Percentiles rank a stretch among this genome's conserved stretches.
phyloP scores from a whole-genome alignment of 768 basidiomycete genomes.

The Auricularia sp. region DNA sequence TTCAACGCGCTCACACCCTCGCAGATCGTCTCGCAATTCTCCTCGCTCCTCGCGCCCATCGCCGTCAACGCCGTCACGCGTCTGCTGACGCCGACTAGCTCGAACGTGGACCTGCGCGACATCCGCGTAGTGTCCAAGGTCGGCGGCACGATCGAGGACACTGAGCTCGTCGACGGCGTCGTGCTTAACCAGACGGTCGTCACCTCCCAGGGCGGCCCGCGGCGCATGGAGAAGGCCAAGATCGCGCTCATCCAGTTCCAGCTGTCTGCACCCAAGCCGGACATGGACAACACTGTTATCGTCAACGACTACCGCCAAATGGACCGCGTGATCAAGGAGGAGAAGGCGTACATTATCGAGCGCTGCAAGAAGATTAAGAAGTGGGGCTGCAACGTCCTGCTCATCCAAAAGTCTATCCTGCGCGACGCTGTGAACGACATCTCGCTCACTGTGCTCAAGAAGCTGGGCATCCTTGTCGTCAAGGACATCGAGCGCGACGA shows the following conservation, averaged over 20 bases:
- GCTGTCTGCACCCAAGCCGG: constrained; percentile 93
- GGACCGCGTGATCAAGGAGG: constrained; percentile 99
- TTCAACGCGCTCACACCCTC: background rate
- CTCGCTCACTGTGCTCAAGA: constrained; percentile 93
- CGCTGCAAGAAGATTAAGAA: constrained; percentile 99
- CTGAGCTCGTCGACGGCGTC: constrained; percentile 90
- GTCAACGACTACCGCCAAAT: constrained; percentile 99
- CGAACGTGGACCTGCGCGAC: constrained; percentile 93
- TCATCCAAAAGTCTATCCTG: constrained; percentile 98
- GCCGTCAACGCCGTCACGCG: constrained; percentile 95
- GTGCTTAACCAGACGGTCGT: constrained; percentile 97
- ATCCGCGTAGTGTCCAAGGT: constrained; percentile 97
- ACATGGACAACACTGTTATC: constrained; percentile 99
- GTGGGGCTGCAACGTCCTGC: constrained; percentile 96
- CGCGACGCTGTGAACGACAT: constrained; percentile 99
- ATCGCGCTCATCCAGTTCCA: constrained; percentile 99
- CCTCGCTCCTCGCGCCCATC: constrained; percentile 94
- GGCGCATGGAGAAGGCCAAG: constrained; percentile 95
- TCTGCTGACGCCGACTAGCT: constrained; percentile 77
- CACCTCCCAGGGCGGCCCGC: constrained; percentile 81
- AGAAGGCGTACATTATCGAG: constrained; percentile 93
- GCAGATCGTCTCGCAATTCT: constrained; percentile 98
- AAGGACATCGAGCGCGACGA: constrained; percentile 99
- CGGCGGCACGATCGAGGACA: constrained; percentile 98
- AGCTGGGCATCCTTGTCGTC: constrained; percentile 89